Percentiles rank a stretch among this genome's conserved stretches.
Evolutionary conservation across 139 green algal species (phyloP).

Genomic region (Chlorella sp.): DNA sequence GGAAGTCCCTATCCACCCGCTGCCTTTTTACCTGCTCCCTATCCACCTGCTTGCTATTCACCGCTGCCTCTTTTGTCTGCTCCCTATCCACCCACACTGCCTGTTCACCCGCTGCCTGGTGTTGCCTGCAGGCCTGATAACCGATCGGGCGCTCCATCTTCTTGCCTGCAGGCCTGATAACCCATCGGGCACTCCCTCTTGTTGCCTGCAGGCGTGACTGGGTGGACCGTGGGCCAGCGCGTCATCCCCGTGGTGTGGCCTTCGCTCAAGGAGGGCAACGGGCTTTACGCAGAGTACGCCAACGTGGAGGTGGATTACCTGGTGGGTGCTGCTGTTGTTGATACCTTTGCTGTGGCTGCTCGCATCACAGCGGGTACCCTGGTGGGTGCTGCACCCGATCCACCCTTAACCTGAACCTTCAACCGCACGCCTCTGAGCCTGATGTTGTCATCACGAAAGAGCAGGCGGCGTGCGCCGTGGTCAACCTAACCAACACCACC

Average conservation of each 20-base stretch:
- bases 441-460: slow-evolving; percentile 12
- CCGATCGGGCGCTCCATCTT: too few species aligned
- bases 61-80: too few species aligned
- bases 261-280: slow-evolving; percentile 15
- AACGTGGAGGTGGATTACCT: slow-evolving; percentile 15
- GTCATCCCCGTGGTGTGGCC: slow-evolving; percentile 30
- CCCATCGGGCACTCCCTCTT: too few species aligned
- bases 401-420: neutral
- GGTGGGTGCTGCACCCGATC: neutral
- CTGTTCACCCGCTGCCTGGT: too few species aligned
- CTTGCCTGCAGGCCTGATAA: too few species aligned
- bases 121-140: too few species aligned
- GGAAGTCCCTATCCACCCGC: too few species aligned
- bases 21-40: too few species aligned
- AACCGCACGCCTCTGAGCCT: slow-evolving; percentile 1
- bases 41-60: too few species aligned
- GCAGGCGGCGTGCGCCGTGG: neutral
- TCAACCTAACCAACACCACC: neutral
- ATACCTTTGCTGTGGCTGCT: neutral
- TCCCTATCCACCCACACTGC: too few species aligned
- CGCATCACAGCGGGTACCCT: neutral
- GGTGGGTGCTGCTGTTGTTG: neutral
- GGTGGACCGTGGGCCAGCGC: slow-evolving; percentile 29
- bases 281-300: slow-evolving; percentile 45
- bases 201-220: too few species aligned